Evolutionary conservation across 805 yeast species (phyloP), one percentile per base, ranked within the genome.

Genomic region (Candida jianshihensis): DNA sequence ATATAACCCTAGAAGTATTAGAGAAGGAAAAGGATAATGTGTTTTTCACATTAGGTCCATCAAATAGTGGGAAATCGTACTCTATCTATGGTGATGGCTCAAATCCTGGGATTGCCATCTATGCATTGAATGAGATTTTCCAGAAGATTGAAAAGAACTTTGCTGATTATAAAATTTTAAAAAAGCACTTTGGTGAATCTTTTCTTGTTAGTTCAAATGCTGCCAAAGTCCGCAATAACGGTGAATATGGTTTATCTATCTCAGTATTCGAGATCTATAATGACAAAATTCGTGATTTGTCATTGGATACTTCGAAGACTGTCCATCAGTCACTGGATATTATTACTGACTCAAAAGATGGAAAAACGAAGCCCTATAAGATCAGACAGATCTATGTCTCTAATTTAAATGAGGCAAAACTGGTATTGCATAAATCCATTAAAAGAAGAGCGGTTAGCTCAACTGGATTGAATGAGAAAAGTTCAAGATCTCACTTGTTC

Each of bases 401-500:
- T n/a, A 56, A 56, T 15, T 38, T 49, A 4, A 59, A 61, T 9
- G 63, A 64, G 22, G 69, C 75, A 0, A 50, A 49, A 36, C 40
- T 53, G 4, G 51, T 65, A 3, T 40, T 74, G n/a, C 58, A 59
- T 14, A 51, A 54, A 30, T 73, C 72, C 7, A 53, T 66, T 17
- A 45, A 51, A 19, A 51, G 65, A 34, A 57, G 72, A 33, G 63
- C 70, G 5, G 66, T 63, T 7, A 59, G 64, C 22, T 42, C 68
- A 5, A 74, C 78, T 0, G 64, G 58, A 28, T 49, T 68, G 38
- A 72, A 73, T 44, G 42, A 44, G 8, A 56, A 54, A 7, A 68
- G 76, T 6, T 67, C 75, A 8, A 60, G 78, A 41, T 72, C 78
- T 1, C 79, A 73, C 44, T 63, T 73, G n/a, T 70, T 74, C 44